Conservation (phyloP, 176 grass and related monocot species). For the Elymus sibiricus region DNA sequence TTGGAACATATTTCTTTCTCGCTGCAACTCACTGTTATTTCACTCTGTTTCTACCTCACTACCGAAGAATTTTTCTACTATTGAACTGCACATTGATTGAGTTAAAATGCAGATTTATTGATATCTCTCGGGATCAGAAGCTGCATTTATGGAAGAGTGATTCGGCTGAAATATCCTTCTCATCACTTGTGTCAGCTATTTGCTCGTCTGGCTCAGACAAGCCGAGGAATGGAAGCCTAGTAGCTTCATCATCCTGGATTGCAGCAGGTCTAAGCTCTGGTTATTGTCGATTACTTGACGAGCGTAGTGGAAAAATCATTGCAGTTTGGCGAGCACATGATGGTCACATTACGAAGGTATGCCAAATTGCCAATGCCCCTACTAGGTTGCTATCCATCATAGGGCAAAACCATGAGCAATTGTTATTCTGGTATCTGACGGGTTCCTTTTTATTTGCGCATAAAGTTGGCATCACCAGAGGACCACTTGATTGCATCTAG, state of each 20-base stretch:
- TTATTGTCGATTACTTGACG: constrained; percentile 77
- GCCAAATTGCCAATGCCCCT: background rate
- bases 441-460: constrained; percentile 8
- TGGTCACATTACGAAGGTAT: constrained; percentile 93
- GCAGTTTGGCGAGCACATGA: constrained; percentile 90
- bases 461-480: constrained; percentile 73
- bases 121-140: constrained; percentile 72
- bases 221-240: constrained; percentile 26
- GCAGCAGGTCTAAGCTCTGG: constrained; percentile 89
- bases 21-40: constrained; percentile 5
- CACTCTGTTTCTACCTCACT: background rate
- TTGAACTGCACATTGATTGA: constrained; percentile 27
- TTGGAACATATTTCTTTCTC: constrained; percentile 20
- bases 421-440: constrained; percentile 32
- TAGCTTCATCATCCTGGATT: constrained; percentile 61
- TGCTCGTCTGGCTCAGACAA: constrained; percentile 87
- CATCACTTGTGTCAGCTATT: constrained; percentile 89
- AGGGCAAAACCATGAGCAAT: background rate
- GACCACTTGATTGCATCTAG: constrained; percentile 93
- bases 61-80: constrained; percentile 1
- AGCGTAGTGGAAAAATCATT: constrained; percentile 75
- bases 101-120: constrained; percentile 76
- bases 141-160: constrained; percentile 90
- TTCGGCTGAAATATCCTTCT: constrained; percentile 75
- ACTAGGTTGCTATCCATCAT: constrained; percentile 3